Conservation (phyloP, 345 rosid species). For the Balakata baccata region DNA sequence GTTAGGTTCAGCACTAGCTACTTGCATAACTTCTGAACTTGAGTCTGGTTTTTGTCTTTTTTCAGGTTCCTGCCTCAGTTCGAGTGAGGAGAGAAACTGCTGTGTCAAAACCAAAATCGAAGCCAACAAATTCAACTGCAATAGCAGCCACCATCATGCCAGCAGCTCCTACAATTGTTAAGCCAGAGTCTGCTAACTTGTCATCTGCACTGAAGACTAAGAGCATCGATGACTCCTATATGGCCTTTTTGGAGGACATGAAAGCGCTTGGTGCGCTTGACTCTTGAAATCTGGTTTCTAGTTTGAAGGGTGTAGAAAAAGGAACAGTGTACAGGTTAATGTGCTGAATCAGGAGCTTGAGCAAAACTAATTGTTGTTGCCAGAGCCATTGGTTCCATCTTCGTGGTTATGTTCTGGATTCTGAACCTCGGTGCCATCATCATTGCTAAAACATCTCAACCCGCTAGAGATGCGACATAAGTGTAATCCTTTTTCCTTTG, state of each 20-base stretch:
- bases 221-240: conserved; percentile 87
- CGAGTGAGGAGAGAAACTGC: conserved; percentile 82
- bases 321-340: conserved; percentile 3
- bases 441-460: conserved; percentile 3
- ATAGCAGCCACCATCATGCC: conserved; percentile 34
- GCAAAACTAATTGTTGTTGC: neutral
- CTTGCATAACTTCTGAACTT: neutral
- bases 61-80: conserved; percentile 95
- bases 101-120: conserved; percentile 65
- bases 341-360: neutral
- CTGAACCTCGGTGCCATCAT: neutral
- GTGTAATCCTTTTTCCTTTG: neutral
- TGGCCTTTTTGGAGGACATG: conserved; percentile 93
- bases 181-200: conserved; percentile 43
- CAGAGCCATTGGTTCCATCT: neutral
- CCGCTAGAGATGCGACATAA: neutral
- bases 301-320: neutral
- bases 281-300: conserved; percentile 31
- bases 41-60: neutral
- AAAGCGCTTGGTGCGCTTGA: conserved; percentile 98
- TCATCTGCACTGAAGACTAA: conserved; percentile 52
- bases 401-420: neutral
- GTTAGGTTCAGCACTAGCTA: neutral
- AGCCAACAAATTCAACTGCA: conserved; percentile 38
- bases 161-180: conserved; percentile 39